A percentile compares a stretch with the other conserved stretches of the same genome.
Evolutionary conservation across 1,139 yeast genomes (phyloP).

Genomic region (Tardiomyces blankii): DNA sequence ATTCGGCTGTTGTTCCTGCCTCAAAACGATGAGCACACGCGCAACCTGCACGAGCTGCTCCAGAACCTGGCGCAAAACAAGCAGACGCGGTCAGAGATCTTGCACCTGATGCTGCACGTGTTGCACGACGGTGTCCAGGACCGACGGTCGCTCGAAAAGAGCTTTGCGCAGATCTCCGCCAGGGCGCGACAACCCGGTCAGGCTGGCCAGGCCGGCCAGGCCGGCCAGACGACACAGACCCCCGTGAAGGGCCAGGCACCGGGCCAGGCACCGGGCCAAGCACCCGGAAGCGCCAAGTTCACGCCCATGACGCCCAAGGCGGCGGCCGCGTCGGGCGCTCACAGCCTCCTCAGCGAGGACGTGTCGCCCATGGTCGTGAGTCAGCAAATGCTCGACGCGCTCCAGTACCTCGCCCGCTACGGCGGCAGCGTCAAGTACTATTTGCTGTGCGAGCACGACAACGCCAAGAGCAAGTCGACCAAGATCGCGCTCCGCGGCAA

Average conservation of each 20-base stretch:
- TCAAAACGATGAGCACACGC: constrained; percentile 55
- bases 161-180: constrained; percentile 45
- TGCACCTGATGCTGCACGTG: constrained; percentile 56
- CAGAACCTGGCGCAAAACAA: constrained; percentile 63
- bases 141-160: constrained; percentile 50
- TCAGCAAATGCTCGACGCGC: constrained; percentile 65
- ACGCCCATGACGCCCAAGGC: constrained; percentile 21
- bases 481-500: constrained; percentile 39
- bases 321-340: constrained; percentile 14
- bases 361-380: constrained; percentile 64
- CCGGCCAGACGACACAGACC: constrained; percentile 5
- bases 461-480: constrained; percentile 12
- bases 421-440: constrained; percentile 63
- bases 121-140: constrained; percentile 64
- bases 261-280: too few species aligned
- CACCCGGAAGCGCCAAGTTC: constrained; percentile 1
- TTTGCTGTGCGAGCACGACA: constrained; percentile 75
- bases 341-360: constrained; percentile 32
- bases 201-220: background rate
- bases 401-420: constrained; percentile 60
- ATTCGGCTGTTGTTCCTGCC: constrained; percentile 66
- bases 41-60: constrained; percentile 53
- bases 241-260: constrained; percentile 6
- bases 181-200: constrained; percentile 17
- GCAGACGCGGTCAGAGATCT: constrained; percentile 69